phyloP scores from a whole-genome alignment of 2,329 filamentous ascomycete genomes.

The Raffaelea arxii region DNA sequence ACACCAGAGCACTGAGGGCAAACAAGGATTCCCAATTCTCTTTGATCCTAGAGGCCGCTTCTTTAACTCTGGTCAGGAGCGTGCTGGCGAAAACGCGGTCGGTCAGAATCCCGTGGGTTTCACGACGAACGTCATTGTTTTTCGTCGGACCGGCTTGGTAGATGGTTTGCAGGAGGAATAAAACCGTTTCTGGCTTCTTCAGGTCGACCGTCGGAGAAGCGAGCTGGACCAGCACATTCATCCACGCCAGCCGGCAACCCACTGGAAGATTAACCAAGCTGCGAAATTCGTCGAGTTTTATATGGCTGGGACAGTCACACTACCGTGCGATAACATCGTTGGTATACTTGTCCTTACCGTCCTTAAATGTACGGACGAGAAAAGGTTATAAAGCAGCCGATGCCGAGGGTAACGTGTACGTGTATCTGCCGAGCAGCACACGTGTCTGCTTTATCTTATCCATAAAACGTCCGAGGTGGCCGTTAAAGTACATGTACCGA shows the following conservation, averaged over 20 bases:
- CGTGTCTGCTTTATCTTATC: slow-evolving; percentile 9
- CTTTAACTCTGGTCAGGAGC: slow-evolving; percentile 23
- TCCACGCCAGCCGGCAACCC: slow-evolving; percentile 41
- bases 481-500: slow-evolving; percentile 28
- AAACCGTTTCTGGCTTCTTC: slow-evolving; percentile 34
- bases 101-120: slow-evolving; percentile 24
- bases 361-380: slow-evolving; percentile 12
- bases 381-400: slow-evolving; percentile 27
- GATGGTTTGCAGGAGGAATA: slow-evolving; percentile 38
- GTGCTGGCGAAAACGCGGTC: slow-evolving; percentile 22
- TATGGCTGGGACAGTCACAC: slow-evolving; percentile 31
- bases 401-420: slow-evolving; percentile 25
- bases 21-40: slow-evolving; percentile 42
- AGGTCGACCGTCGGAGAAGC: slow-evolving; percentile 37
- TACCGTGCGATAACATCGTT: slow-evolving; percentile 46
- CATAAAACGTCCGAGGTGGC: slow-evolving; percentile 7
- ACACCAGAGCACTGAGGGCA: slow-evolving; percentile 28
- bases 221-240: slow-evolving; percentile 45
- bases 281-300: slow-evolving; percentile 46
- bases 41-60: slow-evolving; percentile 24
- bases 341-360: slow-evolving; percentile 14
- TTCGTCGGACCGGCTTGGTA: slow-evolving; percentile 33
- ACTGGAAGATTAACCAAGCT: slow-evolving; percentile 37
- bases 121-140: slow-evolving; percentile 15
- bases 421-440: slow-evolving; percentile 24